Evolutionary conservation across 495 filamentous ascomycete genomes (phyloP).

Genomic region (Neurospora discreta): DNA sequence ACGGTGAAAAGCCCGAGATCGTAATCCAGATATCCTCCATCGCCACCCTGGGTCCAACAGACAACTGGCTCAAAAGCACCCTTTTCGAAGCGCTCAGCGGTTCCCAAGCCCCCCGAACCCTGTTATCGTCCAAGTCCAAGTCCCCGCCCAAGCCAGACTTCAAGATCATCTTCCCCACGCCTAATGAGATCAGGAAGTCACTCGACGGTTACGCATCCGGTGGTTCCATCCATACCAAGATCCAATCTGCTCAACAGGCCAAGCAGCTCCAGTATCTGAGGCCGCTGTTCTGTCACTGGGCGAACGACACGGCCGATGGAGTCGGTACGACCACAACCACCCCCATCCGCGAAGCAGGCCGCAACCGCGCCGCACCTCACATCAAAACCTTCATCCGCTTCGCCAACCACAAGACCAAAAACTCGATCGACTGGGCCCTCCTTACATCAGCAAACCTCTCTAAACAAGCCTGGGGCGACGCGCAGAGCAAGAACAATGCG

Average conservation of each 20-base stretch:
- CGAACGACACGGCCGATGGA: constrained; percentile 36
- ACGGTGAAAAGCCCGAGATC: constrained; percentile 38
- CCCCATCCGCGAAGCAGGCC: constrained; percentile 32
- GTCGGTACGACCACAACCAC: background rate
- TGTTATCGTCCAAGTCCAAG: background rate
- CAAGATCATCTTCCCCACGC: constrained; percentile 70
- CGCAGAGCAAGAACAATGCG: constrained; percentile 21
- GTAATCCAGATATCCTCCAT: constrained; percentile 75
- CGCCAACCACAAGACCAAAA: constrained; percentile 40
- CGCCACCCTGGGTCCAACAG: constrained; percentile 61
- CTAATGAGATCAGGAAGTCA: constrained; percentile 64
- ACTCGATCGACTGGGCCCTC: constrained; percentile 90
- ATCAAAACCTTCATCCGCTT: constrained; percentile 87
- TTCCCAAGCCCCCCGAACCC: background rate
- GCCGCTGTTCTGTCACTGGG: constrained; percentile 65
- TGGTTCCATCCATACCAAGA: constrained; percentile 72
- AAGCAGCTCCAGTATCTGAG: constrained; percentile 67
- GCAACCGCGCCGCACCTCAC: constrained; percentile 77
- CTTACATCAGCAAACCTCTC: constrained; percentile 79
- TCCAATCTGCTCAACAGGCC: constrained; percentile 51
- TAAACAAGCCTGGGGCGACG: constrained; percentile 82
- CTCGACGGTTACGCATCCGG: constrained; percentile 73
- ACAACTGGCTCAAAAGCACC: constrained; percentile 61
- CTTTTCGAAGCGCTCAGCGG: constrained; percentile 47
- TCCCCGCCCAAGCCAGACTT: constrained; percentile 23